Evolutionary conservation across 768 basidiomycete species (phyloP), one percentile per base, ranked within the genome.

Genomic region (Macrocybe gigantea): DNA sequence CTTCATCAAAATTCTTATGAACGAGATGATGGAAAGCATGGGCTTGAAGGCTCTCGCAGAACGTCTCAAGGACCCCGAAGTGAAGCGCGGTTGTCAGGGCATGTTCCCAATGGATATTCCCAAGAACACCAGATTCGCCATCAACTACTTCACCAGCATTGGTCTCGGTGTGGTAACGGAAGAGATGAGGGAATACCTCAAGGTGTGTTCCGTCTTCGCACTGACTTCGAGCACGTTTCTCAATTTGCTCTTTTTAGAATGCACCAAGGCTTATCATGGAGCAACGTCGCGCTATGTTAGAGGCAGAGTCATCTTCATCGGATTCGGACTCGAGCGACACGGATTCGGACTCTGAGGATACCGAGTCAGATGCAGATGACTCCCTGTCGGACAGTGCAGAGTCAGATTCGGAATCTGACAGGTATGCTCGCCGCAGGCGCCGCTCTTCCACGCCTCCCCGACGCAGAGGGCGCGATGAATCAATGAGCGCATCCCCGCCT

Each of bases 101-200:
- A 89, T 99, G 85, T 97, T 98, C 83, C 96, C 96, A 0, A 79
- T 85, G 68, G 94, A 97, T 65, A 83, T 93, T 50, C 96, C 96
- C 0, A 96, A 95, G 68, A 88, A 98, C 60, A 98, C 96, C 1
- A 79, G 96, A 46, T 93, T 94, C 62, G 80, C 92, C 3, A 95
- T 95, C 82, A 96, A 96, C 64, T 98, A 98, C 70, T 96, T 97
- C 63, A 99, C 96, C 5, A 92, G 88, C 57, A 84, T 99, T 55
- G 92, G 92, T 0, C 61, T 98, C 50, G 96, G 96, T 47, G 76
- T 78, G 15, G 63, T 97, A 51, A 99, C 96, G 1, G 94, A 98
- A 65, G 88, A 88, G 31, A 97, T 98, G 96, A 78, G 96, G 62
- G 93, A 94, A 61, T 94, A 92, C 60, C 71, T 99, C 51, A 92